A percentile compares a stretch with the other conserved stretches of the same genome.
Conservation (phyloP, 2,329 filamentous ascomycete genomes). For the Alternaria sp. region DNA sequence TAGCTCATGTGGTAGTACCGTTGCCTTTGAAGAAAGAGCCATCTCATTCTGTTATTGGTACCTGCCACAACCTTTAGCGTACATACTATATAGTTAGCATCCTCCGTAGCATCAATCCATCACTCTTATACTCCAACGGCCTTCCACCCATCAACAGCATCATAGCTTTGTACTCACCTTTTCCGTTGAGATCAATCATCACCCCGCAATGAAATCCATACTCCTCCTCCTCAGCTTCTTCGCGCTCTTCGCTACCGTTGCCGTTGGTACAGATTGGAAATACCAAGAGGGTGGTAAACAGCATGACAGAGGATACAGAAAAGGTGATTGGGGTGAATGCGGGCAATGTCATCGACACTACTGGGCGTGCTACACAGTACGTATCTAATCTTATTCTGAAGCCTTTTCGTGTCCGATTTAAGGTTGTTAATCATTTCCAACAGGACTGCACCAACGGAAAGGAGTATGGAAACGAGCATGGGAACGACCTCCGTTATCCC, state of each 20-base stretch:
- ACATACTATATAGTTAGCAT: no score
- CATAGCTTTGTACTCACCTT: no score
- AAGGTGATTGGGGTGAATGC: background rate
- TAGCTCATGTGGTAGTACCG: no score
- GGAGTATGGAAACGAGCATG: no score
- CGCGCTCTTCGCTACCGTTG: background rate
- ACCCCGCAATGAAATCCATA: background rate
- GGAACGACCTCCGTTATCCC: background rate
- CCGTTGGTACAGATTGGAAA: background rate
- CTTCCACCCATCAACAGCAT: no score
- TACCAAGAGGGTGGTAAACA: no score
- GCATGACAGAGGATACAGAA: background rate
- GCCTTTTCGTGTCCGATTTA: background rate
- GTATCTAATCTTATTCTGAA: background rate
- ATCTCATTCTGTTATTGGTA: no score
- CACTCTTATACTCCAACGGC: no score
- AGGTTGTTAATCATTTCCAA: background rate
- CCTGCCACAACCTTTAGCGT: no score
- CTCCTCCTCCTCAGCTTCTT: background rate
- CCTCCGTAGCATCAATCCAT: no score
- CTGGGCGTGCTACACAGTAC: background rate
- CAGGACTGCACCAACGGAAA: background rate
- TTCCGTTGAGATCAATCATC: no score
- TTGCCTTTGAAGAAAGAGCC: no score
- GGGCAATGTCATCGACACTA: background rate